A percentile compares a stretch with the other conserved stretches of the same genome.
These are phyloP conservation scores for Monoraphidium neglectum DNA, from an alignment of 139 green algal species.

Conservation along the genomic window DNA sequence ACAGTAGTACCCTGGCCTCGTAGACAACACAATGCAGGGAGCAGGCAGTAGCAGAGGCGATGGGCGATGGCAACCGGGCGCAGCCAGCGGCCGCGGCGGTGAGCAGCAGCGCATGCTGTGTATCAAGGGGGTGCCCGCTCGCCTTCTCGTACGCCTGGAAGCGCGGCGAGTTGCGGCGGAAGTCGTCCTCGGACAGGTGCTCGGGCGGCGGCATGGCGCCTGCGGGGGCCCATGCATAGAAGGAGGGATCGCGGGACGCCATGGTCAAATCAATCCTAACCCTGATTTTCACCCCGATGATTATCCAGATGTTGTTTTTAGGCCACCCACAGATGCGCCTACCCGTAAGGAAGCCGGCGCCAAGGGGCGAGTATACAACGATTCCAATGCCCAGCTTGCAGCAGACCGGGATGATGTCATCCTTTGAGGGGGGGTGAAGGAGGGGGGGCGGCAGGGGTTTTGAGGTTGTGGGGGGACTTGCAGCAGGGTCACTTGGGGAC, in stretches of 20 bases:
- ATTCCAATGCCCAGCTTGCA: slow-evolving; percentile 75
- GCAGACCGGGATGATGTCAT: slow-evolving; percentile 58
- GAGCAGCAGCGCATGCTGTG: not conserved
- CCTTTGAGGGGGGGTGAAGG: too few relatives aligned
- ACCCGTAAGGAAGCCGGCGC: slow-evolving; percentile 59
- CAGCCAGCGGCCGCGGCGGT: not conserved
- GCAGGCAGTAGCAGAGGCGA: not conserved
- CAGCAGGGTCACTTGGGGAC: too few relatives aligned
- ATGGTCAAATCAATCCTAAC: too few relatives aligned
- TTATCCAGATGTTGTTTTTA: too few relatives aligned
- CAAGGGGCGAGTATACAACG: slow-evolving; percentile 64
- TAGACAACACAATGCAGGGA: not conserved
- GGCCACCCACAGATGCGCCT: too few relatives aligned
- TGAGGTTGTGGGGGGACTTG: too few relatives aligned
- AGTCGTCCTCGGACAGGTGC: slow-evolving; percentile 41
- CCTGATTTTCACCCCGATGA: too few relatives aligned
- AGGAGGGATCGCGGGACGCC: too few relatives aligned
- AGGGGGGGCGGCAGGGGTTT: too few relatives aligned
- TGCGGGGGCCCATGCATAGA: too few relatives aligned
- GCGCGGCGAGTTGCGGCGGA: slow-evolving; percentile 23
- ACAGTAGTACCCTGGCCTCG: slow-evolving; percentile 3
- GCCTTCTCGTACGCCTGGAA: slow-evolving; percentile 43
- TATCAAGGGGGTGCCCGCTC: not conserved
- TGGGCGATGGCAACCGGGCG: too few relatives aligned
- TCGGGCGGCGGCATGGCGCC: too few relatives aligned